A percentile compares a stretch with the other conserved stretches of the same genome.
phyloP scores from a whole-genome alignment of 345 rosid genomes.

The Eucalyptus viminalis region DNA sequence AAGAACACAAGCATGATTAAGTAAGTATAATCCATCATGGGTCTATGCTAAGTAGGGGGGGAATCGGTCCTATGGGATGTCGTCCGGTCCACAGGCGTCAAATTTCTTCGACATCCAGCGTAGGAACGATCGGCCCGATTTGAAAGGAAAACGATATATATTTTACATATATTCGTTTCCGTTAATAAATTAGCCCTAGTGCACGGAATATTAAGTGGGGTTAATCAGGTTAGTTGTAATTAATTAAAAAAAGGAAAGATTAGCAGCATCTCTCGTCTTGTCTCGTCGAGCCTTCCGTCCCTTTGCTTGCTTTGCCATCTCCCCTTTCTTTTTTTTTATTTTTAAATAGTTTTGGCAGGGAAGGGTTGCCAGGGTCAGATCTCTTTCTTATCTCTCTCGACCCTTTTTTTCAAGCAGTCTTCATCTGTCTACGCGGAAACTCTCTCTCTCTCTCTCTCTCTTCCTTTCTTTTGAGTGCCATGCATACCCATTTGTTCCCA shows the following conservation, averaged over 20 bases:
- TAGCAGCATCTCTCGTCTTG: background rate
- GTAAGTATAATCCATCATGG: background rate
- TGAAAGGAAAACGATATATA: background rate
- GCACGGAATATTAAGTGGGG: background rate
- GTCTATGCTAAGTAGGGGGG: background rate
- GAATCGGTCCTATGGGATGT: background rate
- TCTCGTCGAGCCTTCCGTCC: background rate
- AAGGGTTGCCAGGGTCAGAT: background rate
- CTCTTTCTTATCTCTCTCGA: background rate
- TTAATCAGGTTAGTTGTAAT: background rate
- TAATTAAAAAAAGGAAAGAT: background rate
- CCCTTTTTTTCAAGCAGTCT: constrained; percentile 2
- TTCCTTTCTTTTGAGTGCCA: background rate
- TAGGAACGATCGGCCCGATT: too few relatives aligned
- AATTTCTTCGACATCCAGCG: background rate
- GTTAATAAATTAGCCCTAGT: background rate
- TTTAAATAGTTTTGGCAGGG: background rate
- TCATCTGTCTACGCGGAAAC: constrained; percentile 93
- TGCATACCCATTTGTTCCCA: constrained; percentile 14
- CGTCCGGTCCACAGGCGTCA: background rate
- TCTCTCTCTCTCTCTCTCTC: constrained; percentile 1
- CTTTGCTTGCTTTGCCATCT: background rate
- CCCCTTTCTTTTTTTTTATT: background rate
- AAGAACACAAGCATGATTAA: background rate
- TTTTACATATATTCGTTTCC: background rate